Base-by-base conservation (phyloP, 495 filamentous ascomycete genomes). In the Talaromyces wortmannii region DNA sequence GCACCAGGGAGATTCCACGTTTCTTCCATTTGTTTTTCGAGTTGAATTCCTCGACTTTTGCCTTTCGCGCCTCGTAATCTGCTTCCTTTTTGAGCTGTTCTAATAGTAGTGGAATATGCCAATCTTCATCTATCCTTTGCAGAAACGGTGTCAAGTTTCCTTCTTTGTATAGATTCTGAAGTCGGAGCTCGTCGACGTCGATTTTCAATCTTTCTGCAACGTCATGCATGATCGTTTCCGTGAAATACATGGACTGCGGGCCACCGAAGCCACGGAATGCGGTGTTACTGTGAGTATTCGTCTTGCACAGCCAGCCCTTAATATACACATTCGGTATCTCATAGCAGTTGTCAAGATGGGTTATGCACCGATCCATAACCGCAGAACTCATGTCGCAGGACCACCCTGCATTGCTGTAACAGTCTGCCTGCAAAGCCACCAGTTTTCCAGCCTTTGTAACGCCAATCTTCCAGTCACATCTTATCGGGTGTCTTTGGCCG, bases 211-310 rank as follows among this genome's bases (percentile, higher is more conserved):
- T 85, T 61, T 98, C 94, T n/a, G 94, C 92, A 45, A 95, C 78
- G 62, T 97, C 92, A 43, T 84, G 81, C 77, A 98, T 90, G 68
- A 88, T 92, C 5, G 78, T 80, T 63, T 98, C 94, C 12, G 83
- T 83, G 59, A 98, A 91, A 75, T 96, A 98, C 74, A 97, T 85
- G 56, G 92, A 94, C 67, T 98, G 94, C 2, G 94, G 94, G 0
- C 94, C 94, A 52, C 94, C 94, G 60, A 97, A 98, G 18, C 94
- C 94, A 55, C 94, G 89, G 82, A 98, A 98, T 0, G 94, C 94
- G 4, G 92, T 97, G 69, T 98, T 98, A 1, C 89, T 95, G 62
- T 96, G 90, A 0, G 94, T 98, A 65, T 89, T 98, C 7, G 94
- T 98, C 71, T 88, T 95, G 67, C 88, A 92, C 40, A 95, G 67